phyloP scores from a whole-genome alignment of 805 yeast genomes.

The Metschnikowia anglica region DNA sequence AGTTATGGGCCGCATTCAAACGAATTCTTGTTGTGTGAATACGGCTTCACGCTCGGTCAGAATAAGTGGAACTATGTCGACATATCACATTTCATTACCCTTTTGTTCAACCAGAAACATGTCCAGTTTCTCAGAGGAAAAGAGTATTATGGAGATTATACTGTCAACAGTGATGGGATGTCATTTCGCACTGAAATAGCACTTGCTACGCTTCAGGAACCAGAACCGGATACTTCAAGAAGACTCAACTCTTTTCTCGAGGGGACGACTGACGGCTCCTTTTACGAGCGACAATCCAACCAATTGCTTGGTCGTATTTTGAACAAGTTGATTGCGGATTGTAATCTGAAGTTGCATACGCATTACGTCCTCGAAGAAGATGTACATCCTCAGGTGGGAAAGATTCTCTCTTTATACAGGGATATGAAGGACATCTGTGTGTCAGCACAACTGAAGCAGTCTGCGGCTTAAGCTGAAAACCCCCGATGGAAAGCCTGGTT shows the following conservation, averaged over 20 bases:
- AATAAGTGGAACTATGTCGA: conserved; percentile 76
- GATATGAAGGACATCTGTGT: conserved; percentile 29
- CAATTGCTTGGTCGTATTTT: conserved; percentile 34
- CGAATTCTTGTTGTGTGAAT: conserved; percentile 77
- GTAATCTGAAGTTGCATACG: conserved; percentile 22
- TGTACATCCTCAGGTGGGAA: conserved; percentile 10
- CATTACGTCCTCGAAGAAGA: conserved; percentile 15
- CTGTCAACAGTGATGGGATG: conserved; percentile 48
- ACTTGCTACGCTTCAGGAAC: conserved; percentile 53
- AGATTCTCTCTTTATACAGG: conserved; percentile 26
- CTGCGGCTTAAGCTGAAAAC: neutral
- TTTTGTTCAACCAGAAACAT: conserved; percentile 38
- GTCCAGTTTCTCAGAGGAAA: conserved; percentile 45
- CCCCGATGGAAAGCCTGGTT: conserved; percentile 6
- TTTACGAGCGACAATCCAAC: conserved; percentile 33
- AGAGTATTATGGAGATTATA: conserved; percentile 74
- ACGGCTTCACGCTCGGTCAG: conserved; percentile 65
- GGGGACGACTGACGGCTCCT: conserved; percentile 50
- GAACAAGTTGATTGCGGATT: conserved; percentile 25
- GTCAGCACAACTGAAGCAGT: conserved; percentile 5
- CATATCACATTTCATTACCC: conserved; percentile 45
- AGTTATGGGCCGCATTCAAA: conserved; percentile 90
- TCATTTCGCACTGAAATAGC: conserved; percentile 80
- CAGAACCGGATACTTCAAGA: conserved; percentile 29
- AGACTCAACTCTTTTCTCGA: conserved; percentile 39